Conservation (phyloP, 139 green algal species). For the Picochlorum sp. region DNA sequence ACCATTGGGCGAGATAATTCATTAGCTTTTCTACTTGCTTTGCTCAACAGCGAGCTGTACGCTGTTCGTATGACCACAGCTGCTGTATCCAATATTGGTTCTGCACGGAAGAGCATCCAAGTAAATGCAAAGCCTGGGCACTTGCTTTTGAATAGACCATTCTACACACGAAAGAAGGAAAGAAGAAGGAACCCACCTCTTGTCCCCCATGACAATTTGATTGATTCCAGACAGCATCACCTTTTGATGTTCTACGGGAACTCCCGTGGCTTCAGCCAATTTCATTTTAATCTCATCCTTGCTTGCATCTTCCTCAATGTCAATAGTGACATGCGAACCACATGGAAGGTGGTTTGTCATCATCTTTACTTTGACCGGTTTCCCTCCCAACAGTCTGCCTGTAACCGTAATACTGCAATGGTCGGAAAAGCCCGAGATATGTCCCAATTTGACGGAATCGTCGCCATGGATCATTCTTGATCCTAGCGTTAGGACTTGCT, state of each 20-base stretch:
- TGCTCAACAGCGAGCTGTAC: conserved; percentile 17
- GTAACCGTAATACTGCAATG: conserved; percentile 12
- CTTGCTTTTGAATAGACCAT: too few species aligned
- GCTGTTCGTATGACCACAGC: conserved; percentile 23
- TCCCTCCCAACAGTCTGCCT: conserved; percentile 10
- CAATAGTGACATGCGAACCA: conserved; percentile 38
- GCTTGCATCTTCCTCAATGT: conserved; percentile 24
- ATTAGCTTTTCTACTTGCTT: neutral
- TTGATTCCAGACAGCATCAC: conserved; percentile 45
- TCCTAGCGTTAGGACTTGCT: conserved; percentile 28
- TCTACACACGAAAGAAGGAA: too few species aligned
- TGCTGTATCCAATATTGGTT: conserved; percentile 28
- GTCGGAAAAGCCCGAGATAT: neutral
- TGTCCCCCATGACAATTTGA: conserved; percentile 45
- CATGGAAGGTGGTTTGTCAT: conserved; percentile 45
- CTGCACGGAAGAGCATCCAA: too few species aligned
- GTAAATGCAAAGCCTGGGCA: too few species aligned
- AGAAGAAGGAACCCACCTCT: too few species aligned
- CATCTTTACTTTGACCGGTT: conserved; percentile 38
- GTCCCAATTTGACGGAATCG: neutral
- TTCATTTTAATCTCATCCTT: conserved; percentile 40
- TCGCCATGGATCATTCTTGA: conserved; percentile 16
- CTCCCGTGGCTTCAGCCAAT: conserved; percentile 28
- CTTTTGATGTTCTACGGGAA: conserved; percentile 39
- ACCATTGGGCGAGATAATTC: neutral